Evolutionary conservation across 2,329 filamentous ascomycete genomes (phyloP).

Genomic region (Didymella pinodella): DNA sequence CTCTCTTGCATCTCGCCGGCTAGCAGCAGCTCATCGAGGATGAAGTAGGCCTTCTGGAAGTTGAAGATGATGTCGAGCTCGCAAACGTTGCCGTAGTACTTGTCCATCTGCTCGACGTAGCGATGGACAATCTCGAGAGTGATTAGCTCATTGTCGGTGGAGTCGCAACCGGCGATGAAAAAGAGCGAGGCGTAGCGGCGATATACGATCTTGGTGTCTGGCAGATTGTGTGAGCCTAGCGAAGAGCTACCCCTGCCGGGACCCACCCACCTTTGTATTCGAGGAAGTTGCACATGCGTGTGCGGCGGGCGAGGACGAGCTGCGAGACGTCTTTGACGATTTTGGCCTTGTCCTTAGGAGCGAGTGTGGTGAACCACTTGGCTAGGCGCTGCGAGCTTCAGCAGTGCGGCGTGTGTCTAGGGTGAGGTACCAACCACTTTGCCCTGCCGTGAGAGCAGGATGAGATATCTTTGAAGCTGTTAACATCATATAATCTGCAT

Average conservation of each 20-base stretch:
- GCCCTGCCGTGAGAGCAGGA: constrained; percentile 95
- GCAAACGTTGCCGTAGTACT: constrained; percentile 99
- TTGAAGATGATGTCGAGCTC: constrained; percentile 99
- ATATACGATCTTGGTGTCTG: constrained; percentile 98
- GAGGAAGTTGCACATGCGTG: constrained; percentile 99
- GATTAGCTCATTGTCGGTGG: constrained; percentile 98
- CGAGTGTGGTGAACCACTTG: constrained; percentile 99
- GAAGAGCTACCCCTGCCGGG: constrained; percentile 24
- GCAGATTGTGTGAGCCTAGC: constrained; percentile 38
- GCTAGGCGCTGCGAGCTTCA: constrained; percentile 78
- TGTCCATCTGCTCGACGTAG: constrained; percentile 99
- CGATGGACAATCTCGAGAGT: constrained; percentile 98
- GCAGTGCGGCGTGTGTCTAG: constrained; percentile 37
- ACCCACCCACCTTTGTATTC: constrained; percentile 87
- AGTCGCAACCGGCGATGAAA: constrained; percentile 97
- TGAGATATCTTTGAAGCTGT: constrained; percentile 76
- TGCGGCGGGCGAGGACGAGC: constrained; percentile 91
- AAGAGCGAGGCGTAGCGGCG: constrained; percentile 98
- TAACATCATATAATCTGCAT: constrained; percentile 14
- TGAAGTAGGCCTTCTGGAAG: constrained; percentile 99
- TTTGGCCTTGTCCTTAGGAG: constrained; percentile 98
- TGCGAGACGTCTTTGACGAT: constrained; percentile 99
- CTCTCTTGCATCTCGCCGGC: constrained; percentile 98
- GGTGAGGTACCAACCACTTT: constrained; percentile 82
- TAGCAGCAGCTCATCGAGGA: constrained; percentile 92